Percentiles rank a stretch among this genome's conserved stretches.
Evolutionary conservation across 441 rosid genomes (phyloP).

Genomic region (Arabidopsis lyrata): DNA sequence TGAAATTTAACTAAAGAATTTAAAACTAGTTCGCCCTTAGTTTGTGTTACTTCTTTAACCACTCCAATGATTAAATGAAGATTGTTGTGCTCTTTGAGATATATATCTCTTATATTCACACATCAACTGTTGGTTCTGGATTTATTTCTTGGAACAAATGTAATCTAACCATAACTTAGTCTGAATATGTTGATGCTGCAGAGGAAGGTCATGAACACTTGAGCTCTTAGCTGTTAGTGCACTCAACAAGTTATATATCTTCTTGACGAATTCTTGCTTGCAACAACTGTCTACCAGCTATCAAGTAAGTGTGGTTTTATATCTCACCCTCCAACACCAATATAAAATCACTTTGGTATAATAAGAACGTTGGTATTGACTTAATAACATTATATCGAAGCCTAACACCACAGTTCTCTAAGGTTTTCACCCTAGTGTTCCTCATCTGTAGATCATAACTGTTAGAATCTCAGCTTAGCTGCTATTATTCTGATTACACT

Average conservation of each 20-base stretch:
- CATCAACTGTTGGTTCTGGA: conserved; percentile 23
- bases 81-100: conserved; percentile 8
- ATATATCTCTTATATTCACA: not conserved
- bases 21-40: not conserved
- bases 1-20: conserved; percentile 5
- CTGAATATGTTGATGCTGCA: conserved; percentile 55
- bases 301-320: conserved; percentile 43
- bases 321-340: conserved; percentile 5
- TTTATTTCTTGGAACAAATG: conserved; percentile 20
- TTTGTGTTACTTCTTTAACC: conserved; percentile 1
- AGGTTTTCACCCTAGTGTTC: not conserved
- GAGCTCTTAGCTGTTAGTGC: conserved; percentile 52
- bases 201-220: conserved; percentile 55
- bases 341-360: conserved; percentile 5
- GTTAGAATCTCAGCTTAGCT: not conserved
- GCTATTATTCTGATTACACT: conserved; percentile 1
- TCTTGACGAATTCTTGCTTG: conserved; percentile 49
- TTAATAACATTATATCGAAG: not conserved
- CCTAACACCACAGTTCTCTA: not conserved
- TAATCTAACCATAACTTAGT: conserved; percentile 47
- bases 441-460: not conserved
- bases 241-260: conserved; percentile 56
- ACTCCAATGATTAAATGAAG: conserved; percentile 10
- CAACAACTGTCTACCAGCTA: conserved; percentile 38
- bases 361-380: not conserved